Conservation (phyloP, 2,329 filamentous ascomycete species). For the Penicillium occitanis region DNA sequence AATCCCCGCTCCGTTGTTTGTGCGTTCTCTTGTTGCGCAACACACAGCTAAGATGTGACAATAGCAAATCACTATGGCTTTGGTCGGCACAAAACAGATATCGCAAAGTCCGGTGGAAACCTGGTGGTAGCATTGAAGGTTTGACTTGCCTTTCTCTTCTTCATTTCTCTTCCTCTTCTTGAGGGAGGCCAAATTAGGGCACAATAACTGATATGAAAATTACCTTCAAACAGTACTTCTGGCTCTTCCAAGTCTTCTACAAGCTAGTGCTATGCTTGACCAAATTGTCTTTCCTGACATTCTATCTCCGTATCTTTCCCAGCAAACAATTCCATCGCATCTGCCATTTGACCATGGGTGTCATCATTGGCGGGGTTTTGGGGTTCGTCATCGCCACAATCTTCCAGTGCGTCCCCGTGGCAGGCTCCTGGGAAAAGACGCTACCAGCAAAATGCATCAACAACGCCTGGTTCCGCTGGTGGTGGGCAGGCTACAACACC, state of each 20-base stretch:
- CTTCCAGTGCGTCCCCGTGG: conserved; percentile 51
- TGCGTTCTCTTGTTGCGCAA: neutral
- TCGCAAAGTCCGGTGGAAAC: conserved; percentile 20
- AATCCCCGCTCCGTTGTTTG: neutral
- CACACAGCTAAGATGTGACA: neutral
- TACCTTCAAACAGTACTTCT: conserved; percentile 18
- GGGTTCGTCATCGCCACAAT: conserved; percentile 29
- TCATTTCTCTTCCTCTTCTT: neutral
- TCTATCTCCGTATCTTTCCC: conserved; percentile 25
- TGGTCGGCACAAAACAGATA: conserved; percentile 22
- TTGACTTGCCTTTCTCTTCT: neutral
- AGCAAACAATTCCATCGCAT: conserved; percentile 22
- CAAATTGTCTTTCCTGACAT: conserved; percentile 23
- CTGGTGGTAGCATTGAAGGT: conserved; percentile 22
- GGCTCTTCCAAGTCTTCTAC: conserved; percentile 25
- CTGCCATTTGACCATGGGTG: conserved; percentile 21
- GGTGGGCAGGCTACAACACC: conserved; percentile 25
- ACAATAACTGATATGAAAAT: neutral
- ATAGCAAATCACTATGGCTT: conserved; percentile 23
- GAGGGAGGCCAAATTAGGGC: neutral
- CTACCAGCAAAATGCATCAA: conserved; percentile 51
- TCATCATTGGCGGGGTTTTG: conserved; percentile 21
- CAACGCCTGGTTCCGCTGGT: conserved; percentile 48
- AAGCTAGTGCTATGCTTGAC: conserved; percentile 23
- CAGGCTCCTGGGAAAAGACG: conserved; percentile 50